Base-by-base conservation (phyloP, 148 eudicot species). In the Rheum nobile region DNA sequence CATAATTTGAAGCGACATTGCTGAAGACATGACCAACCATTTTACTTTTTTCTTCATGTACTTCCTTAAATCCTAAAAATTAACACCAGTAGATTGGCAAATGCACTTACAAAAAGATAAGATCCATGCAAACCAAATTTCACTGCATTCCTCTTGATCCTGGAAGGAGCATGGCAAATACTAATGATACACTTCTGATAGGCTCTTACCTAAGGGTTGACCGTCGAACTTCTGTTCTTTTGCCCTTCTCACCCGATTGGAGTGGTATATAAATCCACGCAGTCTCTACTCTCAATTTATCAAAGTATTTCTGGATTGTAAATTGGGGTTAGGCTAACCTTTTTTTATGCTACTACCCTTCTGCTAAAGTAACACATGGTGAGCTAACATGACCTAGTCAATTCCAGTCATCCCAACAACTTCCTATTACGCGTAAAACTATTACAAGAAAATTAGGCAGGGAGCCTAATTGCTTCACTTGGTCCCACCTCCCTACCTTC, bases 11-110 rank as follows among this genome's bases (percentile, higher is more conserved):
- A 72, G 98, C 96, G 75, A 94, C 98, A 65, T 76, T 94, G 65
- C 83, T 87, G 83, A 94, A 94, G 78, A 94, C 97, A 79, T 91
- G 88, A 76, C 93, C 96, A 50, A 94, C 98, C 91, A 91, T 24
- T 75, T 81, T 81, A 83, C 91, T 88, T 86, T 94, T 94, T 41
- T 94, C 96, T 82, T 94, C 98, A 19, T 54, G 78, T 43, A 91
- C 92, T 78, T 94, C 87, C 83, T 90, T 94, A 82, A 84, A 94
- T n/a, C 97, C 98, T 94, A 72, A 84, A 79, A 47, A 42, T 46
- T 17, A 65, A 16, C 70, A 65, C 22, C 24, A 65, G 41, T 17
- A 65, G 39, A 16, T 14, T 34, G 70, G 13, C 8, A 31, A 16
- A 65, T 31, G 41, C 70, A 32, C 67, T 17, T 12, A 26, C 5